Base-by-base conservation (phyloP, 2,329 filamentous ascomycete species). In the Aspergillus sp. region DNA sequence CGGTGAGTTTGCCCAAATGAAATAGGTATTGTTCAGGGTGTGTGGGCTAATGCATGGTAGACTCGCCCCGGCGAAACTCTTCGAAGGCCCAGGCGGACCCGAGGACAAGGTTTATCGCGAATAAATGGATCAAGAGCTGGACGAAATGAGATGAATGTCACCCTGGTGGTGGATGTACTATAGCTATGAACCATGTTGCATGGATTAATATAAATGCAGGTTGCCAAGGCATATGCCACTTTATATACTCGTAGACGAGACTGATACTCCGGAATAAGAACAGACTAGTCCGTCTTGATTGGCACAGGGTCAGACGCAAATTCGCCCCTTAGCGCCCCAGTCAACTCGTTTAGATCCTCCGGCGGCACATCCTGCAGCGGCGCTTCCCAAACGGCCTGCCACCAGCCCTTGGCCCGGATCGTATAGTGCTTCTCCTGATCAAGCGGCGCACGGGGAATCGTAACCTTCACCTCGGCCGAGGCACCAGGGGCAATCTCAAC, bases 371-470 rank as follows among this genome's bases (percentile, higher is more conserved):
- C 66, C 0, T 66, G 54, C 49, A 67, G 47, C 9, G 62, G 49
- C 11, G 60, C 61, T 11, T 69, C 63, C 76, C 77, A 78, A 7
- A 78, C 57, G 4, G 70, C 70, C 65, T 76, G 74, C 77, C 76
- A 79, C 34, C 64, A 67, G 1, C 78, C 77, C 19, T 69, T 70
- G 0, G 72, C 74, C 30, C 66, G 65, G 7, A 77, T 68, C 2
- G 66, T 63, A 63, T 79, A 79, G 46, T 70, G 68, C 38, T 71
- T 71, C 0, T 73, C 77, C 9, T 65, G 63, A 13, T 67, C 59
- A 25, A 79, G 61, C 6, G 68, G 61, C 3, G 72, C 59, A 7
- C 66, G 65, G 0, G 71, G 71, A 23, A 78, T 51, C 13, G 69
- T 71, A 3, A 77, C 63, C 0, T 63, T 61, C 1, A 57, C 62